phyloP scores from a whole-genome alignment of 192 early-diverging fungal genomes.

The Backusella morwellensis region DNA sequence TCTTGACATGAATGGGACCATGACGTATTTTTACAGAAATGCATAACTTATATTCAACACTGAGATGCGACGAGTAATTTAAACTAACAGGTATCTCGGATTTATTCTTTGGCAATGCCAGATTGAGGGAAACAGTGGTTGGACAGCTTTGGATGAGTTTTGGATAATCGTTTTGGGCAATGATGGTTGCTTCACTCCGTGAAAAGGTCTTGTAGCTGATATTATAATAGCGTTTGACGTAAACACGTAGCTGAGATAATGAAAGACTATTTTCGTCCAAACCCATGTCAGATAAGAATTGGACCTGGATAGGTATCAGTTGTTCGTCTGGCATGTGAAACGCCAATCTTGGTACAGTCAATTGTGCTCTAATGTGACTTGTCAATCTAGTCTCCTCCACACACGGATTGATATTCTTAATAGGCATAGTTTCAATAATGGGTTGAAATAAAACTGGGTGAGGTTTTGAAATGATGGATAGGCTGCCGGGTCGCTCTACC shows the following conservation, averaged over 20 bases:
- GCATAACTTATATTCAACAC: constrained; percentile 5
- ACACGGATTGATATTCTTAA: background rate
- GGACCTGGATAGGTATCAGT: constrained; percentile 3
- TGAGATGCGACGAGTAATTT: constrained; percentile 16
- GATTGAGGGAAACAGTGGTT: background rate
- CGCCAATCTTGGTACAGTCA: constrained; percentile 2
- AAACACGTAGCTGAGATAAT: background rate
- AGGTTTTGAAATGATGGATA: background rate
- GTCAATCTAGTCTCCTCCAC: constrained; percentile 2
- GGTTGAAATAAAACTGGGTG: constrained; percentile 6
- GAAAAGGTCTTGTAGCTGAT: constrained; percentile 18
- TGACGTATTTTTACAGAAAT: constrained; percentile 5
- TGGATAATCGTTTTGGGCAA: background rate
- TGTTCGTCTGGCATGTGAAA: constrained; percentile 2
- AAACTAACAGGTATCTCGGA: background rate
- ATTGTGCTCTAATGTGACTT: background rate
- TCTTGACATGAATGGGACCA: constrained; percentile 15
- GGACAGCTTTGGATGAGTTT: background rate
- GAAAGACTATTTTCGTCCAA: background rate
- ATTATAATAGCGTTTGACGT: constrained; percentile 8
- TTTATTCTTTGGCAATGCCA: background rate
- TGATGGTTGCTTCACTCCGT: constrained; percentile 13
- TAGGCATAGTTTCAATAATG: constrained; percentile 12
- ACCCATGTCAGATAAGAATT: background rate
- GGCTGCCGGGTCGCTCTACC: background rate